Base-by-base conservation (phyloP, 768 basidiomycete species). In the Podaxis mareebaensis region DNA sequence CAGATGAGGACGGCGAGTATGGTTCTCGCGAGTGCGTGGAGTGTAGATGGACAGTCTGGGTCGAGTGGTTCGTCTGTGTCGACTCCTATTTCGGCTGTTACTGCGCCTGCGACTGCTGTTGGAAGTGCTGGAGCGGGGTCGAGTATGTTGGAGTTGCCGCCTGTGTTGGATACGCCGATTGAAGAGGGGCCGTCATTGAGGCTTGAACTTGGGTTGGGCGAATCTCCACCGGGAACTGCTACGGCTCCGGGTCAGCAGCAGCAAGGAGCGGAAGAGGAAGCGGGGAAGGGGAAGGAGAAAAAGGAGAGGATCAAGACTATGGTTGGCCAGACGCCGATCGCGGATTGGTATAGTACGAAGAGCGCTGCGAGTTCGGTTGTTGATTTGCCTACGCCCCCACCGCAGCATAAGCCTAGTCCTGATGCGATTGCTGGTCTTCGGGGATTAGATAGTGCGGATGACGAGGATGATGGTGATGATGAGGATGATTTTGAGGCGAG, bases 151-250 rank as follows among this genome's bases (percentile, higher is more conserved):
- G 77, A 79, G 59, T 72, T 86, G 52, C 85, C 86, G 2, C 86
- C 87, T 20, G 77, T 85, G 46, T 73, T 90, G 60, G 81, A 88
- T 67, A 86, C 84, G n/a, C 77, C 81, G 26, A 85, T 89, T 64
- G 87, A 88, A 33, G 77, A 78, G 26, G 65, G 61, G n/a, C 79
- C 84, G 26, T 76, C 82, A 3, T 76, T 90, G 56, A 76, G 78
- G 48, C 68, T 80, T 20, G 72, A 70, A 11, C 65, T 79, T 46
- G 78, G 76, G 1, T 67, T 80, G 28, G 74, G 76, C 22, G 65
- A 72, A 17, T 77, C 78, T 26, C 71, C 73, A 30, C 67, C 73
- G 4, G 66, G 68, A 13, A 75, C 71, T 17, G 72, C 70, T 22
- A 49, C 8, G 8, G 30, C 52, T 49, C 42, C 24, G 2, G 36